Evolutionary conservation across 176 grass and related monocot genomes (phyloP).

Genomic region (Rhynchospora breviuscula): DNA sequence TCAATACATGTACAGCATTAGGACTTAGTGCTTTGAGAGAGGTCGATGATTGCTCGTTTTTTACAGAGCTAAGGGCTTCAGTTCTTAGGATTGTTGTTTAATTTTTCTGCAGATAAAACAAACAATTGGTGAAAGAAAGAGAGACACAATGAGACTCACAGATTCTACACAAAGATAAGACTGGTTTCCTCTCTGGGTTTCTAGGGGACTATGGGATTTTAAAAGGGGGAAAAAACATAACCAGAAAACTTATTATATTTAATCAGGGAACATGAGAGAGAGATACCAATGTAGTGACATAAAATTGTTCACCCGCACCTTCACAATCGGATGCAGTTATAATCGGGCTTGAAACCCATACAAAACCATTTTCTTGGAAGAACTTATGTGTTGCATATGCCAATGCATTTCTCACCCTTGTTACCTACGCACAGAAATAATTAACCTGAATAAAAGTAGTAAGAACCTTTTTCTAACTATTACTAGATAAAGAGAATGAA

Average conservation of each 20-base stretch:
- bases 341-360: slow-evolving; percentile 96
- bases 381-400: slow-evolving; percentile 89
- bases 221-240: not conserved
- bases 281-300: slow-evolving; percentile 89
- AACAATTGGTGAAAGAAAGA: no score
- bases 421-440: slow-evolving; percentile 52
- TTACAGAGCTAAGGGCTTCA: no score
- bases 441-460: slow-evolving; percentile 27
- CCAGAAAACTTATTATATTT: not conserved
- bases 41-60: no score
- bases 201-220: no score
- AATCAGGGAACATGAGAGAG: not conserved
- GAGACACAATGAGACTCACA: no score
- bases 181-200: no score
- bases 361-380: slow-evolving; percentile 96
- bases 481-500: not conserved
- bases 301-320: slow-evolving; percentile 96
- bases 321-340: slow-evolving; percentile 98
- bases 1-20: no score
- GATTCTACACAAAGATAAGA: no score
- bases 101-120: no score
- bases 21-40: no score
- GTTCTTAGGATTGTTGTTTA: no score
- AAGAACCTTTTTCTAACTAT: not conserved
- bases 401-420: slow-evolving; percentile 96